Evolutionary conservation across 352 stramenopile genomes (phyloP), one percentile per base, ranked within the genome.

Genomic region (Phytopythium boreale): DNA sequence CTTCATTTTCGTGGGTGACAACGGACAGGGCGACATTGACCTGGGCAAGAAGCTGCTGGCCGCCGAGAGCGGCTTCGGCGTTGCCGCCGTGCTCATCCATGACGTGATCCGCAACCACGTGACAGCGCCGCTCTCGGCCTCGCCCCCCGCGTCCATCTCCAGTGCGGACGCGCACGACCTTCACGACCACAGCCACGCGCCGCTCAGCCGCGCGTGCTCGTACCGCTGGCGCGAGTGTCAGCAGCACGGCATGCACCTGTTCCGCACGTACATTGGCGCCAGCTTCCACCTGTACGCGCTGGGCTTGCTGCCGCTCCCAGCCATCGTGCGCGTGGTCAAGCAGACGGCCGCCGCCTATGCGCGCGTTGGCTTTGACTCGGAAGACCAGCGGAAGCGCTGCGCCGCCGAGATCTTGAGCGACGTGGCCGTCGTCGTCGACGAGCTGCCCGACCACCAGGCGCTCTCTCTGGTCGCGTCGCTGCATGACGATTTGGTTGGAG

Each of bases 1-100:
- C 20, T 93, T 92, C 56, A 73, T 93, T 24, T 93, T 93, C 43
- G 84, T 93, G 31, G 85, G 85, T 6, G 85, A 93, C 65, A 93
- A 93, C 41, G 85, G 85, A 5, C 85, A 93, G 56, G 83, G 85
- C 19, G 85, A 93, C 62, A 93, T 93, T 34, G 83, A 92, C 43
- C 62, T 93, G 26, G 85, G 85, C 71, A 92, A 90, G 68, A 70
- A 80, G 46, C 64, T 93, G 56, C 64, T 93, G 37, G 67, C 65
- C 44, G 64, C 83, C 19, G 80, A 82, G 1, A 60, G 78, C 11
- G 64, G 79, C 61, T 89, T 90, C 64, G 66, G 71, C 2, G 80
- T 89, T 37, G 76, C 72, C 1, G 72, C 72, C 22, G 85, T 93
- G 49, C 72, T 93, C 8, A 93, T 93, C 59, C 85, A 93, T 71